phyloP scores from a whole-genome alignment of 2,329 filamentous ascomycete genomes.

The Claviceps purpurea region DNA sequence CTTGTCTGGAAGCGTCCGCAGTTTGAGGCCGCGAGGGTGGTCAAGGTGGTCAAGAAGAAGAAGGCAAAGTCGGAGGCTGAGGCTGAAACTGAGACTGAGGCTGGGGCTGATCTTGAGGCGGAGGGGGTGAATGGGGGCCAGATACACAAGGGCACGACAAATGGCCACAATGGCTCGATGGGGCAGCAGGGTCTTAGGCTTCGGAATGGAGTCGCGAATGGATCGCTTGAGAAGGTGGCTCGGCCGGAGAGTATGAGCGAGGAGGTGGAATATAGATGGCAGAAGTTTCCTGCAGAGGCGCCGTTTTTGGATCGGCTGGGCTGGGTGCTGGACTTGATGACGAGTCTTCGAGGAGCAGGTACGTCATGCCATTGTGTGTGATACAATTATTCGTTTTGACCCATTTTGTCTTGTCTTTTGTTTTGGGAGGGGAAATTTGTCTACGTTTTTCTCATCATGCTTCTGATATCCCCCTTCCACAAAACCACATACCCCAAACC shows the following conservation, averaged over 20 bases:
- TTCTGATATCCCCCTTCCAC: no score
- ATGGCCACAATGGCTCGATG: not conserved
- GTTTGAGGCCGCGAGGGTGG: constrained; percentile 39
- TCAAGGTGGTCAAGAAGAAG: constrained; percentile 13
- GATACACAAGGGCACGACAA: not conserved
- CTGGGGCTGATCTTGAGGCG: no score
- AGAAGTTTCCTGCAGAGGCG: constrained; percentile 39
- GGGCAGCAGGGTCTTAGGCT: constrained; percentile 9
- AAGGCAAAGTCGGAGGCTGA: not conserved
- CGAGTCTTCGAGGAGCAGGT: constrained; percentile 42
- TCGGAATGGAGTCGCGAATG: constrained; percentile 7
- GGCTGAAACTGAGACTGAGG: not conserved
- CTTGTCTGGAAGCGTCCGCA: constrained; percentile 43
- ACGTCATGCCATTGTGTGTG: constrained; percentile 9
- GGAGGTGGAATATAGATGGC: constrained; percentile 43
- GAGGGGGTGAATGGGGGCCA: no score
- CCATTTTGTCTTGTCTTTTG: no score
- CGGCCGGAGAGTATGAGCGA: constrained; percentile 2
- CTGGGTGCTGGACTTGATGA: constrained; percentile 43
- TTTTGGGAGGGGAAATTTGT: not conserved
- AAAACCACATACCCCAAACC: no score
- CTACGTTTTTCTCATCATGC: no score
- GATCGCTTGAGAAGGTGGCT: not conserved
- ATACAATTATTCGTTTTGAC: not conserved
- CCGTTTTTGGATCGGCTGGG: constrained; percentile 34